Percentiles rank a stretch among this genome's conserved stretches.
phyloP scores from a whole-genome alignment of 768 basidiomycete species.

The Leccinellum albellum region DNA sequence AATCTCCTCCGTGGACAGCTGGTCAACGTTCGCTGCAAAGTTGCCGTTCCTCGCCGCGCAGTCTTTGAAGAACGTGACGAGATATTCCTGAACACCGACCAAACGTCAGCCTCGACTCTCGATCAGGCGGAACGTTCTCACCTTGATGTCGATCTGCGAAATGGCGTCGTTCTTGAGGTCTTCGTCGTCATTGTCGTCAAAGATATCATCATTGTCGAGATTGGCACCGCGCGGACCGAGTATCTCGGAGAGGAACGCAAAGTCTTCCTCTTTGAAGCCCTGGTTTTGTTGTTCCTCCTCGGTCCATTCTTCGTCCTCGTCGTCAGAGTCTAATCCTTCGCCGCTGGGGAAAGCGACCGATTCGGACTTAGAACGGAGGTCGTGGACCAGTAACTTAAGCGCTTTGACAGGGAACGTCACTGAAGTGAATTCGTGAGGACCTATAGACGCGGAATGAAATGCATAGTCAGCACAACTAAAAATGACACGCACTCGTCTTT shows the following conservation, averaged over 20 bases:
- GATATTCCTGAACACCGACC: slow-evolving; percentile 48
- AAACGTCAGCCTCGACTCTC: slow-evolving; percentile 16
- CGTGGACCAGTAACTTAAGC: slow-evolving; percentile 82
- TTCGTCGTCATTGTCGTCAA: slow-evolving; percentile 76
- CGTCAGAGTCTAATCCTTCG: slow-evolving; percentile 68
- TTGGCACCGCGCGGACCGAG: slow-evolving; percentile 69
- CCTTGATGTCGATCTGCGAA: slow-evolving; percentile 79
- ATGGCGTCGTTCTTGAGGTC: slow-evolving; percentile 85
- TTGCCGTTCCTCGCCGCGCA: slow-evolving; percentile 61
- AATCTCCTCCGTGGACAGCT: slow-evolving; percentile 68
- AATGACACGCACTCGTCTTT: slow-evolving; percentile 62
- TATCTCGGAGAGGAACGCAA: slow-evolving; percentile 81
- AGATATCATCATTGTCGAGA: slow-evolving; percentile 74
- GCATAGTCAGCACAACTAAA: slow-evolving; percentile 9
- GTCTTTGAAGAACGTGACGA: slow-evolving; percentile 67
- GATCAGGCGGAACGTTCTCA: slow-evolving; percentile 12
- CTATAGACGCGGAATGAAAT: slow-evolving; percentile 38
- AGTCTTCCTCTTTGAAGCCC: slow-evolving; percentile 66
- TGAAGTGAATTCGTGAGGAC: slow-evolving; percentile 79
- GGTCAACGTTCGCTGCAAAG: slow-evolving; percentile 60
- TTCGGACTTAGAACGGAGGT: slow-evolving; percentile 78
- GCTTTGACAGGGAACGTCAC: slow-evolving; percentile 91
- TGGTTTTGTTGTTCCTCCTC: slow-evolving; percentile 75
- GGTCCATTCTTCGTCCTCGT: slow-evolving; percentile 92
- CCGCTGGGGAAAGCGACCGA: slow-evolving; percentile 59